Percentiles rank a stretch among this genome's conserved stretches.
phyloP scores from a whole-genome alignment of 2,329 filamentous ascomycete species.

The Metarhizium humberi region DNA sequence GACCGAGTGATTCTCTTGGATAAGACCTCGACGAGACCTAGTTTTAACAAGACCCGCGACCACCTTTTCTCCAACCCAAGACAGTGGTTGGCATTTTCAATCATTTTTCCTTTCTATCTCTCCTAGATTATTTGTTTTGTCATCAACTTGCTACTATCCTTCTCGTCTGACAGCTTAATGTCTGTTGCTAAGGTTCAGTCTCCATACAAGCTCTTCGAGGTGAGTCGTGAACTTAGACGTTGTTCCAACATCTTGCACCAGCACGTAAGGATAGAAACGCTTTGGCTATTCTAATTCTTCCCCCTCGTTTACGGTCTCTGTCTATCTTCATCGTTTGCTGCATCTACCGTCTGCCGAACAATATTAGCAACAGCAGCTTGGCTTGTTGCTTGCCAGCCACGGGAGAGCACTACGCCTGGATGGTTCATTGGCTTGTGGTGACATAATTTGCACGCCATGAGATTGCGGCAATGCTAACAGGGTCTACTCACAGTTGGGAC shows the following conservation, averaged over 20 bases:
- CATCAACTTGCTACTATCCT: conserved; percentile 15
- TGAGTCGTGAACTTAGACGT: conserved; percentile 34
- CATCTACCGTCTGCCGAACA: not conserved
- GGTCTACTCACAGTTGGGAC: conserved; percentile 33
- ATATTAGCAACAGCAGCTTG: not conserved
- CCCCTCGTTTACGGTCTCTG: not conserved
- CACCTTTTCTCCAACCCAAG: conserved; percentile 25
- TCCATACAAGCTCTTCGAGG: conserved; percentile 50
- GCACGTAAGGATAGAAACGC: not conserved
- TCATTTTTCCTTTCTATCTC: conserved; percentile 12
- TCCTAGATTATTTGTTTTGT: conserved; percentile 24
- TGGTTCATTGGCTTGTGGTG: not conserved
- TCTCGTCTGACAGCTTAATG: conserved; percentile 40
- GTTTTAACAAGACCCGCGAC: conserved; percentile 22
- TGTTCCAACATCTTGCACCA: conserved; percentile 15
- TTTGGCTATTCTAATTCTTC: not conserved
- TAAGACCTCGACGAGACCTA: conserved; percentile 29
- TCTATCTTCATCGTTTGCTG: not conserved
- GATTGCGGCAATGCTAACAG: not conserved
- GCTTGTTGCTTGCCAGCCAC: not conserved
- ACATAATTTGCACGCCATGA: not conserved
- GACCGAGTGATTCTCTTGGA: conserved; percentile 19
- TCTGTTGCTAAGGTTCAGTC: conserved; percentile 48
- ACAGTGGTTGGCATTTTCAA: conserved; percentile 28
- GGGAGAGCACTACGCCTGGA: not conserved